Evolutionary conservation across 305 asterid species (phyloP).

Genomic region (Caryopteris hybrid): DNA sequence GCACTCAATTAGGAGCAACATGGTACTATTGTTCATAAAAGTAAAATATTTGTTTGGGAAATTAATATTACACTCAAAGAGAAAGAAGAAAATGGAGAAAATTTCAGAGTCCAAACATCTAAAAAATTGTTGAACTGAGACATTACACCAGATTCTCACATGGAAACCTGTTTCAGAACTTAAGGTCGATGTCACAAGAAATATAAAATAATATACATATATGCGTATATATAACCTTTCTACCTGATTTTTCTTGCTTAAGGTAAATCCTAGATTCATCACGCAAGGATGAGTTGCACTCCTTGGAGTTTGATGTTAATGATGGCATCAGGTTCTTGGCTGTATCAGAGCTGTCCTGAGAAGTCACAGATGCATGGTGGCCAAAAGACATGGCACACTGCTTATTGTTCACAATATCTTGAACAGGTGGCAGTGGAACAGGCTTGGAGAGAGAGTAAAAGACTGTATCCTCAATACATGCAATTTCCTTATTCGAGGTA

Average conservation of each 20-base stretch:
- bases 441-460: slow-evolving; percentile 43
- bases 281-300: slow-evolving; percentile 14
- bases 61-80: too few species aligned
- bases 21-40: too few species aligned
- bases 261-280: slow-evolving; percentile 24
- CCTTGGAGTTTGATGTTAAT: slow-evolving; percentile 14
- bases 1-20: too few species aligned
- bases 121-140: too few species aligned
- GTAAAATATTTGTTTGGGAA: too few species aligned
- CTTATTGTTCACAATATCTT: slow-evolving; percentile 22
- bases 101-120: too few species aligned
- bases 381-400: slow-evolving; percentile 20
- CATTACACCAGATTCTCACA: too few species aligned
- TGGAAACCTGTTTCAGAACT: not conserved
- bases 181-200: not conserved
- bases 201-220: not conserved
- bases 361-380: slow-evolving; percentile 22
- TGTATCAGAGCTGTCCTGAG: slow-evolving; percentile 27
- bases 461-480: slow-evolving; percentile 25
- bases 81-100: too few species aligned
- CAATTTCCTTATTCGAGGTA: slow-evolving; percentile 21
- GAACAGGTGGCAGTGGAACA: slow-evolving; percentile 32
- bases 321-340: slow-evolving; percentile 6
- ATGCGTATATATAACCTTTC: slow-evolving; percentile 2
- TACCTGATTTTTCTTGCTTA: slow-evolving; percentile 43